These are phyloP conservation scores for Thelephora aurantiotincta DNA, from an alignment of 768 basidiomycete species.

Conservation along the genomic window DNA sequence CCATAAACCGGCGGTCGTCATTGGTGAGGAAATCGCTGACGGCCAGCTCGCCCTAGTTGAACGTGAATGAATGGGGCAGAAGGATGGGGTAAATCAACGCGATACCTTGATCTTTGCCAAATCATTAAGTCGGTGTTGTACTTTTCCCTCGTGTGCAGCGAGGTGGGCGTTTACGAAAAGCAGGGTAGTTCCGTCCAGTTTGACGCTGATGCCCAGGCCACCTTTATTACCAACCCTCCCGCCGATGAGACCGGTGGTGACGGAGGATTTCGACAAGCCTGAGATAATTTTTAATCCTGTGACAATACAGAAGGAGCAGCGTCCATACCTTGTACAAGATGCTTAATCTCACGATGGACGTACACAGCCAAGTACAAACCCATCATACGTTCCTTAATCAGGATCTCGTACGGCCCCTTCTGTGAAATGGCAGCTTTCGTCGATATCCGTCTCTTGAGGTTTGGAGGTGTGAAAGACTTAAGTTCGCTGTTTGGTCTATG, in stretches of 20 bases:
- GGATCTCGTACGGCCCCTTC: constrained; percentile 68
- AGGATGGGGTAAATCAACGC: background rate
- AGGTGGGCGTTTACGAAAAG: constrained; percentile 88
- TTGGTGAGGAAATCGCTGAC: constrained; percentile 64
- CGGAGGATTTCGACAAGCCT: constrained; percentile 71
- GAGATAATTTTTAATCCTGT: constrained; percentile 3
- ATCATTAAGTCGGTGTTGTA: constrained; percentile 73
- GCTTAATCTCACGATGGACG: constrained; percentile 55
- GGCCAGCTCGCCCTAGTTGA: constrained; percentile 46
- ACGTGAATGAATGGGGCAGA: background rate
- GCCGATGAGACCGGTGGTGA: constrained; percentile 82
- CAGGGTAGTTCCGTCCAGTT: constrained; percentile 69
- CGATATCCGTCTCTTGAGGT: constrained; percentile 16
- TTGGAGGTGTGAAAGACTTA: background rate
- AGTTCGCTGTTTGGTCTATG: constrained; percentile 14
- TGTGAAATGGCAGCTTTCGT: constrained; percentile 30
- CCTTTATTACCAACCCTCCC: constrained; percentile 90
- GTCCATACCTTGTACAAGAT: constrained; percentile 43
- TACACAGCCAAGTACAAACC: constrained; percentile 72
- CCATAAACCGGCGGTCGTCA: constrained; percentile 47
- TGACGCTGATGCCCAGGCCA: constrained; percentile 80
- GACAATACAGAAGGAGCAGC: background rate
- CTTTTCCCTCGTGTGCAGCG: constrained; percentile 69
- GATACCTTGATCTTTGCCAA: constrained; percentile 76
- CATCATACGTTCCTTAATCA: constrained; percentile 86